phyloP scores from a whole-genome alignment of 305 asterid species.

The Rubia balearica region DNA sequence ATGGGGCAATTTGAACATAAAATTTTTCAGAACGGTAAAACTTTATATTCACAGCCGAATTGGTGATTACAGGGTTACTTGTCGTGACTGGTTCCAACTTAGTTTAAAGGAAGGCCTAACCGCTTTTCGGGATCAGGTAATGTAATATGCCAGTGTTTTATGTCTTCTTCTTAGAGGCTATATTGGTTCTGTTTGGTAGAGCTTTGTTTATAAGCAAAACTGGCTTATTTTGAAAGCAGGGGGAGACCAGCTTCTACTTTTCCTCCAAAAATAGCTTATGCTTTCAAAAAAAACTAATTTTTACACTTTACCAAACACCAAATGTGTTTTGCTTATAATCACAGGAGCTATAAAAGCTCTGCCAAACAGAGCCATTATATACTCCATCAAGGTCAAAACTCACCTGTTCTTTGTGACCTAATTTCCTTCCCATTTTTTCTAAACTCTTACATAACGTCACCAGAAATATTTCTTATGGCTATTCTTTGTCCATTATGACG shows the following conservation, averaged over 20 bases:
- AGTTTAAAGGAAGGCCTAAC: conserved; percentile 96
- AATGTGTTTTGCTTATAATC: too few species aligned
- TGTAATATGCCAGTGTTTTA: neutral
- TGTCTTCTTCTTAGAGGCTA: neutral
- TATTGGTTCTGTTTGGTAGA: too few species aligned
- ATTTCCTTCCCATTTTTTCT: neutral
- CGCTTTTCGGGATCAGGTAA: conserved; percentile 89
- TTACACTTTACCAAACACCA: too few species aligned
- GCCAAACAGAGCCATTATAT: conserved; percentile 18
- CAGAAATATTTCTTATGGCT: conserved; percentile 17
- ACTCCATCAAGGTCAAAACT: conserved; percentile 58
- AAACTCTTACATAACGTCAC: neutral
- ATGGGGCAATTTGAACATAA: neutral
- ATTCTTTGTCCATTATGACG: conserved; percentile 28
- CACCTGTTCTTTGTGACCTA: conserved; percentile 9
- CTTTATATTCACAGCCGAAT: conserved; percentile 17
- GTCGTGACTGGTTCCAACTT: conserved; percentile 99
- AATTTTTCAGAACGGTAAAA: neutral
- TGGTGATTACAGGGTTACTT: conserved; percentile 66
- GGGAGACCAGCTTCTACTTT: neutral
- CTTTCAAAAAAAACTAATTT: too few species aligned
- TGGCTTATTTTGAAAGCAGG: too few species aligned
- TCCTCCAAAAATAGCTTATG: too few species aligned
- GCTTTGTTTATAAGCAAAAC: too few species aligned
- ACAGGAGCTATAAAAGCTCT: too few species aligned